Conservation (phyloP, 768 basidiomycete species). For the Suillus spraguei region DNA sequence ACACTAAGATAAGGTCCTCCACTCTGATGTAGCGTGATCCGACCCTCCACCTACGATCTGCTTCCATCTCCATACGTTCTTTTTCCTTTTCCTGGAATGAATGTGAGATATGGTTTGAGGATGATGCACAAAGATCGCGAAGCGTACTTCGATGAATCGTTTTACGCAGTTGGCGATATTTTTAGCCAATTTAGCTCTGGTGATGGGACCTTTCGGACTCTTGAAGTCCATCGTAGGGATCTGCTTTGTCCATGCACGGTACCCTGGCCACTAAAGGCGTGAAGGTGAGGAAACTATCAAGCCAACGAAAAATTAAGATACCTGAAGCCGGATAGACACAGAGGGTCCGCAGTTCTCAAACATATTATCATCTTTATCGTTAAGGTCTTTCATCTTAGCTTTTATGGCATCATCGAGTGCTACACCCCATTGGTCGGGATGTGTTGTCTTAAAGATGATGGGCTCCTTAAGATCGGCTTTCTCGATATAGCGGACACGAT, state of each 20-base stretch:
- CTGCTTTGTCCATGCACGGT: slow-evolving; percentile 76
- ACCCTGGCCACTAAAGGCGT: slow-evolving; percentile 71
- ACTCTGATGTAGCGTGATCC: slow-evolving; percentile 56
- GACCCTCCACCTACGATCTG: slow-evolving; percentile 64
- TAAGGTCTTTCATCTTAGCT: slow-evolving; percentile 56
- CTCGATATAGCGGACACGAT: slow-evolving; percentile 75
- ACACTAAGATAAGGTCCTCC: slow-evolving; percentile 72
- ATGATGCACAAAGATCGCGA: background rate
- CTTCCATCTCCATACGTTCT: slow-evolving; percentile 63
- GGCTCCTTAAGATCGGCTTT: slow-evolving; percentile 65
- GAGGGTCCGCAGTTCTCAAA: slow-evolving; percentile 77
- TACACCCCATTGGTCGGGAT: slow-evolving; percentile 62
- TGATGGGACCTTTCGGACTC: slow-evolving; percentile 78
- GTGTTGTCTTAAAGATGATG: slow-evolving; percentile 60
- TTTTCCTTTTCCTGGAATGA: slow-evolving; percentile 47
- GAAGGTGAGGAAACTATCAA: slow-evolving; percentile 4
- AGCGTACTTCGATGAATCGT: slow-evolving; percentile 62
- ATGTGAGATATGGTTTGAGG: slow-evolving; percentile 12
- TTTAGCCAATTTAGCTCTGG: slow-evolving; percentile 73
- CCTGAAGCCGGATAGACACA: slow-evolving; percentile 79
- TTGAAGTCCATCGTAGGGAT: slow-evolving; percentile 83
- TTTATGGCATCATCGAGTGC: slow-evolving; percentile 64
- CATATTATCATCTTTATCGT: slow-evolving; percentile 62
- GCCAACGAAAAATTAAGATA: slow-evolving; percentile 30
- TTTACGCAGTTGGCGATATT: slow-evolving; percentile 78